Percentiles rank a stretch among this genome's conserved stretches.
Conservation (phyloP, 2,329 filamentous ascomycete genomes). For the Ciborinia camelliae region DNA sequence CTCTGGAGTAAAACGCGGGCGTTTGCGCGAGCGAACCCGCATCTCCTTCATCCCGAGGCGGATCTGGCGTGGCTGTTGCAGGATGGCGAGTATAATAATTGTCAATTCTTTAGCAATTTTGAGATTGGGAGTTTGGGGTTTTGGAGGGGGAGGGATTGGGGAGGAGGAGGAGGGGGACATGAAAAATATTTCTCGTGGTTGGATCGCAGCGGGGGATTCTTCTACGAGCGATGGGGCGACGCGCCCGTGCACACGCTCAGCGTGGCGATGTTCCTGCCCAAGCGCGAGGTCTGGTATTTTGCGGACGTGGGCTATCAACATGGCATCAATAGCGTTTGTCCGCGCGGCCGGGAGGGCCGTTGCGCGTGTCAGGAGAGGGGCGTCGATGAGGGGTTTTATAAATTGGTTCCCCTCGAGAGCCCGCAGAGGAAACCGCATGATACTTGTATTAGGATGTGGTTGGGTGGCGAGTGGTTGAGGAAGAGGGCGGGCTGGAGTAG, state of each 20-base stretch:
- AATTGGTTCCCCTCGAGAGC: conserved; percentile 46
- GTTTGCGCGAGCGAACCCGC: conserved; percentile 82
- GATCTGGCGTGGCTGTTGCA: conserved; percentile 86
- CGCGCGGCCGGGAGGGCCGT: conserved; percentile 32
- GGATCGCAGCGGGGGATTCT: conserved; percentile 89
- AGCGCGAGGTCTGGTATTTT: conserved; percentile 94
- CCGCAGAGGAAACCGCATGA: conserved; percentile 47
- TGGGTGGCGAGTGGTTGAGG: conserved; percentile 44
- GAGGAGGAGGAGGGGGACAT: not conserved
- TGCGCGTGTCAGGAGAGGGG: conserved; percentile 46
- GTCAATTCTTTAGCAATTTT: conserved; percentile 99
- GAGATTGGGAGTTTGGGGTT: conserved; percentile 90
- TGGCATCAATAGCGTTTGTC: conserved; percentile 47
- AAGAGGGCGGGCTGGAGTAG: conserved; percentile 44
- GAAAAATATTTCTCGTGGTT: conserved; percentile 84
- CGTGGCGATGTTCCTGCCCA: conserved; percentile 77
- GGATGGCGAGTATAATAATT: conserved; percentile 89
- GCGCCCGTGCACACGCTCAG: conserved; percentile 95
- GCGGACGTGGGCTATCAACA: conserved; percentile 97
- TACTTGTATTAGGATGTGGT: conserved; percentile 46
- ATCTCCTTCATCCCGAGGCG: conserved; percentile 79
- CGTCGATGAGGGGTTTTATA: conserved; percentile 47
- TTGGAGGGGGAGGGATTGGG: conserved; percentile 69
- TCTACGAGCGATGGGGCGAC: conserved; percentile 97
- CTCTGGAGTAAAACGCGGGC: conserved; percentile 91